These are phyloP conservation scores for Penicillium sp. DNA, from an alignment of 2,329 filamentous ascomycete species.

Conservation along the genomic window DNA sequence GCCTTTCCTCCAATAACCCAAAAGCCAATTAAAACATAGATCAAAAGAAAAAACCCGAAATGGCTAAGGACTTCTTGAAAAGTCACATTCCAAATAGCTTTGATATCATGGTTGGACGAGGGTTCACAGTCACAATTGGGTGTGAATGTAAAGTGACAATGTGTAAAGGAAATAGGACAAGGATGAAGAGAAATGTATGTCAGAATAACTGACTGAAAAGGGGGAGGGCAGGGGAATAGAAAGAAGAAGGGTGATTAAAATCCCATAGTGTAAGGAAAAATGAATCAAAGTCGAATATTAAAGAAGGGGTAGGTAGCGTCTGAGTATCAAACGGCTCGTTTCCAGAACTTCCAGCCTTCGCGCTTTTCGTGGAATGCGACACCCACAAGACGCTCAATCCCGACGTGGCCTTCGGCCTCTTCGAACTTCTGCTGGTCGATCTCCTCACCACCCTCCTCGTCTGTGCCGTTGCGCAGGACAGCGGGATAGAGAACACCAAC, in stretches of 20 bases:
- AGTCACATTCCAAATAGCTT: neutral
- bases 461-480: slow-evolving; percentile 79
- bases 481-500: slow-evolving; percentile 94
- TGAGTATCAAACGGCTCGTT: slow-evolving; percentile 32
- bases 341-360: slow-evolving; percentile 88
- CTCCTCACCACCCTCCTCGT: slow-evolving; percentile 82
- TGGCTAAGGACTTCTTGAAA: neutral
- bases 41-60: neutral
- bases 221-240: neutral
- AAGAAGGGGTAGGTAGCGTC: neutral
- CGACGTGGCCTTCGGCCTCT: slow-evolving; percentile 77
- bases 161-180: slow-evolving; percentile 23
- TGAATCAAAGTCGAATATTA: neutral
- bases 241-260: neutral
- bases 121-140: slow-evolving; percentile 5
- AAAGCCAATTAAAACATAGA: slow-evolving; percentile 1
- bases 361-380: slow-evolving; percentile 69
- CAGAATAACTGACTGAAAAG: too few species aligned
- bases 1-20: slow-evolving; percentile 10
- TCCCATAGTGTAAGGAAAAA: neutral
- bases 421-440: slow-evolving; percentile 90
- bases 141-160: slow-evolving; percentile 19
- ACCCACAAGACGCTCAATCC: slow-evolving; percentile 83
- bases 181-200: neutral
- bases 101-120: neutral